Conservation (phyloP, 805 yeast genomes). For the Yarrowia osloensis region DNA sequence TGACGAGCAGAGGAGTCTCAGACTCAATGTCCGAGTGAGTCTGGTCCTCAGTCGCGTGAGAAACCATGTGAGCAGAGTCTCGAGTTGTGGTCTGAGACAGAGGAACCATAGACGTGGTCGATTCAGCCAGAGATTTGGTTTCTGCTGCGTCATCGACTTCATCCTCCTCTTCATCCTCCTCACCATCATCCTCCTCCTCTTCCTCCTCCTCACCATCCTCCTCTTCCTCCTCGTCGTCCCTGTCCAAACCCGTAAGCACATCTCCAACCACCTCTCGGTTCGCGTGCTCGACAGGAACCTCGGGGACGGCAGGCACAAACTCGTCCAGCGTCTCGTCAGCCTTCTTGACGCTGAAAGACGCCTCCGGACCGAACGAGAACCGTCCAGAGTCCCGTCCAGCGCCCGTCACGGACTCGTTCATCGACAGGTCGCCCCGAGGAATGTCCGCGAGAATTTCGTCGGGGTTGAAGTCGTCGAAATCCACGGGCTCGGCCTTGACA, state of each 20-base stretch:
- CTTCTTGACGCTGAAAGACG: conserved; percentile 22
- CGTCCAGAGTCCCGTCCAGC: not conserved
- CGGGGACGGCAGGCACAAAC: conserved; percentile 9
- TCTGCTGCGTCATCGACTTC: not conserved
- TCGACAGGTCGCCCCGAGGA: conserved; percentile 12
- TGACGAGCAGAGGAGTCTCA: conserved; percentile 4
- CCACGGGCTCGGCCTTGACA: conserved; percentile 6
- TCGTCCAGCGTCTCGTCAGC: not conserved
- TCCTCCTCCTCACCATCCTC: not conserved
- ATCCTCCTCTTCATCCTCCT: not conserved
- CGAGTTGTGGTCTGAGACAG: too few species aligned
- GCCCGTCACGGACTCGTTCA: not conserved
- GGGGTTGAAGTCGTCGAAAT: conserved; percentile 6
- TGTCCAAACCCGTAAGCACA: not conserved
- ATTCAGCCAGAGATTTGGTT: not conserved
- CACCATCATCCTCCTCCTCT: not conserved
- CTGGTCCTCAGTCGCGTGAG: not conserved
- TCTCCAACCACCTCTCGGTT: not conserved
- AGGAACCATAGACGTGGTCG: not conserved
- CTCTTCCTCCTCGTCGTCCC: not conserved
- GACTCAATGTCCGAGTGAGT: conserved; percentile 2
- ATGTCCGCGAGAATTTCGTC: conserved; percentile 11
- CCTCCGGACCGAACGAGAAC: conserved; percentile 19
- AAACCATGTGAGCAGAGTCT: not conserved
- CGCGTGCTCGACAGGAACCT: not conserved